These are phyloP conservation scores for Pleurotus djamor DNA, from an alignment of 768 basidiomycete species.

Conservation along the genomic window DNA sequence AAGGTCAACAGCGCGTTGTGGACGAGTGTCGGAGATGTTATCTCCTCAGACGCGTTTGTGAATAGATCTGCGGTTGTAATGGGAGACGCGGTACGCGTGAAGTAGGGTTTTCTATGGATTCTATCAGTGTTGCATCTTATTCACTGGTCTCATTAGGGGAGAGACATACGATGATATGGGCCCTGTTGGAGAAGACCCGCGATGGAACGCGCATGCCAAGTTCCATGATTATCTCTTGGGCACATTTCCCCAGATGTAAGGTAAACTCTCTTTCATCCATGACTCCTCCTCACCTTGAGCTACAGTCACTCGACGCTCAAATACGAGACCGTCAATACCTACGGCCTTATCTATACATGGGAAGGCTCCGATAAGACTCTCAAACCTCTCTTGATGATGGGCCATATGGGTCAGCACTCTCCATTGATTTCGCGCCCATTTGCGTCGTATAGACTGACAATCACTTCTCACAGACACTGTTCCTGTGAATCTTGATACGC, in stretches of 20 bases:
- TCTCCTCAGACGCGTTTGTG: conserved; percentile 35
- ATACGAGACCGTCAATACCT: conserved; percentile 72
- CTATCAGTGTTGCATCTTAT: background rate
- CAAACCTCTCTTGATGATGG: conserved; percentile 67
- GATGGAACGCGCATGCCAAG: conserved; percentile 51
- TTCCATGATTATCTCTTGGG: conserved; percentile 54
- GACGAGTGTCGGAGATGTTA: conserved; percentile 24
- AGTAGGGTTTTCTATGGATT: conserved; percentile 24
- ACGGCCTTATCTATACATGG: conserved; percentile 76
- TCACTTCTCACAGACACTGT: conserved; percentile 47
- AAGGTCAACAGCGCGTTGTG: conserved; percentile 34
- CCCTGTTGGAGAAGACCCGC: conserved; percentile 42
- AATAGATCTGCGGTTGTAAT: conserved; percentile 40
- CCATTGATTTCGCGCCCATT: too few relatives aligned
- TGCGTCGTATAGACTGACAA: too few relatives aligned
- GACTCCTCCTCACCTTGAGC: background rate
- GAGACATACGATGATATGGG: conserved; percentile 51
- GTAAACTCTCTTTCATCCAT: conserved; percentile 29
- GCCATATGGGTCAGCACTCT: conserved; percentile 75
- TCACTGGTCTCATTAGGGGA: conserved; percentile 30
- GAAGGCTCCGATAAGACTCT: conserved; percentile 55
- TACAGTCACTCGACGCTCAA: conserved; percentile 52
- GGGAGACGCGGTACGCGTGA: conserved; percentile 41
- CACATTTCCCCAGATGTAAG: conserved; percentile 62
- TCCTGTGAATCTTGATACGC: conserved; percentile 50